Percentiles rank a stretch among this genome's conserved stretches.
phyloP scores from a whole-genome alignment of 2,329 filamentous ascomycete species.

The Trichoderma harzianum region DNA sequence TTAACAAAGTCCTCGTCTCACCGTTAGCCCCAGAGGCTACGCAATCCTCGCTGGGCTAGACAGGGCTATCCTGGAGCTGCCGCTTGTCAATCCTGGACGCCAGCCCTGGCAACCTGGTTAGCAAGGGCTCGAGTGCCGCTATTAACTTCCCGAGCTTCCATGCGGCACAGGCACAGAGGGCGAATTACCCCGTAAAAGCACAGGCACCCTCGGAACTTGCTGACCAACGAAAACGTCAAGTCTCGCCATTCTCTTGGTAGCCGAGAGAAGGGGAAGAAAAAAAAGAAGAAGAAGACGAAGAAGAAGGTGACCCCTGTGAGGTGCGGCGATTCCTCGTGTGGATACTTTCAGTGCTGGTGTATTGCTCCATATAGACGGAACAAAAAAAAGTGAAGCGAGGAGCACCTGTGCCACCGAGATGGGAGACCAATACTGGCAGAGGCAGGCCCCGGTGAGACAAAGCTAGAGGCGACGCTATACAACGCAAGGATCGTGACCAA shows the following conservation, averaged over 20 bases:
- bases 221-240: not conserved
- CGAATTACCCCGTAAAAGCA: not conserved
- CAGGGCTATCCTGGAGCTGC: slow-evolving; percentile 13
- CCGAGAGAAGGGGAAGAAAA: not conserved
- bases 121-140: slow-evolving; percentile 11
- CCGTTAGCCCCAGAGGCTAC: slow-evolving; percentile 7
- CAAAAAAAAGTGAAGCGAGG: not conserved
- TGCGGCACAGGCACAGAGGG: slow-evolving; percentile 7
- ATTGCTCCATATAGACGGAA: not conserved
- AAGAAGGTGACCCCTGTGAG: not conserved
- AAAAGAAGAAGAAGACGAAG: not conserved
- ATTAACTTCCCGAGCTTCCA: slow-evolving; percentile 17
- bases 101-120: not conserved
- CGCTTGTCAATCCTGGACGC: slow-evolving; percentile 15
- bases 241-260: not conserved
- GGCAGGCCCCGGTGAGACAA: not conserved
- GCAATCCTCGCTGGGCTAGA: not conserved
- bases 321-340: not conserved
- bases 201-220: slow-evolving; percentile 3
- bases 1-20: not conserved
- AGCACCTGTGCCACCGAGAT: not conserved
- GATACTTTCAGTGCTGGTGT: not conserved
- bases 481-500: slow-evolving; percentile 15
- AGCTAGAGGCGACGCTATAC: slow-evolving; percentile 8
- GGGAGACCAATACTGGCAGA: not conserved